A percentile compares a stretch with the other conserved stretches of the same genome.
These are phyloP conservation scores for Vachellia collinsii DNA, from an alignment of 306 rosid genomes.

Conservation along the genomic window DNA sequence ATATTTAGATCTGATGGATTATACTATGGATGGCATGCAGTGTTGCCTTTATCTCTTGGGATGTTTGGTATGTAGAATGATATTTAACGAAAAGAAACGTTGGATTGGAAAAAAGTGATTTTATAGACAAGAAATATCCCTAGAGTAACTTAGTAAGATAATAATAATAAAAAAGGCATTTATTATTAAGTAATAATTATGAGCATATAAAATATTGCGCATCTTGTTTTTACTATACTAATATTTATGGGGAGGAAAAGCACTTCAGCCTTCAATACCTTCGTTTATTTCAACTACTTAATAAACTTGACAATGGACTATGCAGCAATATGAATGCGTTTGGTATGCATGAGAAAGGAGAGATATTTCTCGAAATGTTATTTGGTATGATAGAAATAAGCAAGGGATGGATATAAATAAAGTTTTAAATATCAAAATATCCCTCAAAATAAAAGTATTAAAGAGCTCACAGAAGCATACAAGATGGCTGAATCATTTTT, in stretches of 20 bases:
- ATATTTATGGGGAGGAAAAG: not conserved
- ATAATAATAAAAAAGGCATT: not conserved
- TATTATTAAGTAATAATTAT: not conserved
- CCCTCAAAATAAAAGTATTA: too few species aligned
- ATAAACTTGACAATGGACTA: not conserved
- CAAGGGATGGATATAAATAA: too few species aligned
- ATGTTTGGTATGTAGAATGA: not conserved
- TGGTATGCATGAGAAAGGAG: too few species aligned
- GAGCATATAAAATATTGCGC: not conserved
- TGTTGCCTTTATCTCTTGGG: constrained; percentile 15
- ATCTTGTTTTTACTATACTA: too few species aligned
- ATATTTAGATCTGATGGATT: not conserved
- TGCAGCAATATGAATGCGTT: not conserved
- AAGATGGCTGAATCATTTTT: too few species aligned
- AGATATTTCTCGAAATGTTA: too few species aligned
- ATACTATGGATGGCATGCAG: constrained; percentile 16
- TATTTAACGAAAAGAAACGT: not conserved
- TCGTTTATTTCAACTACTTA: not conserved
- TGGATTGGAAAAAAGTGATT: not conserved
- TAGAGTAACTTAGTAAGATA: not conserved
- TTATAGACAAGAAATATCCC: not conserved
- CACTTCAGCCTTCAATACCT: not conserved
- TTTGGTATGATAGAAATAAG: too few species aligned
- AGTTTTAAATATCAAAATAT: too few species aligned
- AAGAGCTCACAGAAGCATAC: too few species aligned